phyloP scores from a whole-genome alignment of 2,329 filamentous ascomycete genomes.

The Fusarium tuaranense region DNA sequence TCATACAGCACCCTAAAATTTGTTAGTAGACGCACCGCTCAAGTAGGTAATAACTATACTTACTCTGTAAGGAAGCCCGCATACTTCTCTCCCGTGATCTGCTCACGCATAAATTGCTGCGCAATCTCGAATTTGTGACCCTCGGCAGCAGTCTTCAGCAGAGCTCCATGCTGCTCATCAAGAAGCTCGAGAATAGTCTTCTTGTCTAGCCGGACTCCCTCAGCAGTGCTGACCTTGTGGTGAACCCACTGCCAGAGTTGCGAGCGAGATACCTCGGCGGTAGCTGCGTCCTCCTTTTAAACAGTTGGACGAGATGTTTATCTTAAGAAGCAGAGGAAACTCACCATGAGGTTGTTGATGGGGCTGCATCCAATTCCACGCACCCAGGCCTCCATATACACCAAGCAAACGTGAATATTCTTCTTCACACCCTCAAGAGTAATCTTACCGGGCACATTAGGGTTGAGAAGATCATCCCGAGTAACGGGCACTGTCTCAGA shows the following conservation, averaged over 20 bases:
- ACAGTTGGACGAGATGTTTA: neutral
- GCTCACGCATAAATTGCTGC: slow-evolving; percentile 3
- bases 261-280: slow-evolving; percentile 92
- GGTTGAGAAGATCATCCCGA: slow-evolving; percentile 93
- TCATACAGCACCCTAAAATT: neutral
- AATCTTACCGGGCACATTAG: slow-evolving; percentile 93
- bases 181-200: neutral
- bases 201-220: slow-evolving; percentile 63
- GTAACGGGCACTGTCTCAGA: slow-evolving; percentile 90
- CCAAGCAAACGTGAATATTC: slow-evolving; percentile 96
- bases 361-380: slow-evolving; percentile 96
- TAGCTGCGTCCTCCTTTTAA: slow-evolving; percentile 86
- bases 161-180: neutral
- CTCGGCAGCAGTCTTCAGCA: neutral
- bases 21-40: neutral
- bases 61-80: slow-evolving; percentile 10
- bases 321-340: neutral
- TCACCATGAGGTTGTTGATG: slow-evolving; percentile 91
- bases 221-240: slow-evolving; percentile 78
- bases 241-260: slow-evolving; percentile 98
- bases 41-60: neutral
- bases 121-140: slow-evolving; percentile 8
- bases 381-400: slow-evolving; percentile 99
- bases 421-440: slow-evolving; percentile 96
- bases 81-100: slow-evolving; percentile 17